Evolutionary conservation across 169 alveolate species (phyloP).

Genomic region (Plasmodium blacklocki): DNA sequence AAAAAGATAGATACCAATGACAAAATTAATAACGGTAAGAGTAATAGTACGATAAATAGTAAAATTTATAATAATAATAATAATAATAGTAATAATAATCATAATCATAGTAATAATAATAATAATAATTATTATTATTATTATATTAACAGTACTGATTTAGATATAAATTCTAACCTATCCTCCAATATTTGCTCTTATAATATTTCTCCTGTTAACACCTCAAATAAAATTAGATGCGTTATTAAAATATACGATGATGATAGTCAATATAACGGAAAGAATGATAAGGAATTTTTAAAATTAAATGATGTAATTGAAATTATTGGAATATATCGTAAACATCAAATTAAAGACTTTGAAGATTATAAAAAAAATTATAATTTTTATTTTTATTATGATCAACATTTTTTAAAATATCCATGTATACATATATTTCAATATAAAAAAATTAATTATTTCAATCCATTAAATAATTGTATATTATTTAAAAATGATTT

Average conservation of each 20-base stretch:
- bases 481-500: conserved; percentile 59
- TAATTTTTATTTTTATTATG: conserved; percentile 65
- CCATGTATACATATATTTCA: conserved; percentile 71
- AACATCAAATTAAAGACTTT: conserved; percentile 63
- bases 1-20: neutral
- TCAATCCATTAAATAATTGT: conserved; percentile 60
- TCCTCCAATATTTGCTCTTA: no score
- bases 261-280: conserved; percentile 71
- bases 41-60: no score
- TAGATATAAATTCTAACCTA: no score
- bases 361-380: conserved; percentile 54
- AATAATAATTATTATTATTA: neutral
- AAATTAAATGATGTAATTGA: conserved; percentile 70
- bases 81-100: neutral
- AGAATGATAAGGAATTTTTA: conserved; percentile 39
- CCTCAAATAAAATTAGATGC: conserved; percentile 23
- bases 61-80: no score
- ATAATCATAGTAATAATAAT: neutral
- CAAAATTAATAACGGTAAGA: neutral
- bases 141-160: no score
- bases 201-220: no score
- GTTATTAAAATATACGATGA: conserved; percentile 70
- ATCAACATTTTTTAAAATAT: conserved; percentile 65
- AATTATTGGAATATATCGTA: conserved; percentile 68
- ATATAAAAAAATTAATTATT: conserved; percentile 49